phyloP scores from a whole-genome alignment of 176 grass and related monocot species.

The Rhipidocladum racemiflorum region DNA sequence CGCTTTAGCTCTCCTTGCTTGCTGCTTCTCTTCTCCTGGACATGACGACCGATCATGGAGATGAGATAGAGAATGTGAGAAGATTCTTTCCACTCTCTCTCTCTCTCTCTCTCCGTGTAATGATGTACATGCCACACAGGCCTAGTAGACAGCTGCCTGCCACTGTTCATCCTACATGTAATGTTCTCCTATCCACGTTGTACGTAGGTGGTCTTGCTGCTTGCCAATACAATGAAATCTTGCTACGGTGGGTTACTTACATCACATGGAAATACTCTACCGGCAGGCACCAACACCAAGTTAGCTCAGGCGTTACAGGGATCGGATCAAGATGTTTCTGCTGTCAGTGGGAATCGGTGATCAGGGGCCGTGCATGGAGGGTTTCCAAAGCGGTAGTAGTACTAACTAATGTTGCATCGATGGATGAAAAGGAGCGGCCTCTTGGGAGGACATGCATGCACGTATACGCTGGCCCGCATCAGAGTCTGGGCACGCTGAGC shows the following conservation, averaged over 20 bases:
- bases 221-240: neutral
- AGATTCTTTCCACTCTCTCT: conserved; percentile 23
- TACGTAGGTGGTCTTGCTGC: neutral
- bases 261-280: neutral
- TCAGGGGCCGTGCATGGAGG: conserved; percentile 9
- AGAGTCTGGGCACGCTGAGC: conserved; percentile 30
- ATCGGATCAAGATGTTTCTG: neutral
- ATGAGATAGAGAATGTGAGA: neutral
- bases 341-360: neutral
- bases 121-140: neutral
- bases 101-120: conserved; percentile 26
- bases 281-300: neutral
- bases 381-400: neutral
- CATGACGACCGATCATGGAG: conserved; percentile 31
- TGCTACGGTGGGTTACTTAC: neutral
- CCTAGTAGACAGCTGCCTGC: neutral
- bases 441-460: neutral
- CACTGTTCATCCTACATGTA: neutral
- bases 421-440: conserved; percentile 1
- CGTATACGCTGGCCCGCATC: neutral
- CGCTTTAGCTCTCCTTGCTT: neutral
- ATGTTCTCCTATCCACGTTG: neutral
- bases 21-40: conserved; percentile 40
- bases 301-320: neutral
- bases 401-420: neutral